Evolutionary conservation across 1,139 yeast genomes (phyloP), one percentile per base, ranked within the genome.

Genomic region (Taphrina flavorubra): DNA sequence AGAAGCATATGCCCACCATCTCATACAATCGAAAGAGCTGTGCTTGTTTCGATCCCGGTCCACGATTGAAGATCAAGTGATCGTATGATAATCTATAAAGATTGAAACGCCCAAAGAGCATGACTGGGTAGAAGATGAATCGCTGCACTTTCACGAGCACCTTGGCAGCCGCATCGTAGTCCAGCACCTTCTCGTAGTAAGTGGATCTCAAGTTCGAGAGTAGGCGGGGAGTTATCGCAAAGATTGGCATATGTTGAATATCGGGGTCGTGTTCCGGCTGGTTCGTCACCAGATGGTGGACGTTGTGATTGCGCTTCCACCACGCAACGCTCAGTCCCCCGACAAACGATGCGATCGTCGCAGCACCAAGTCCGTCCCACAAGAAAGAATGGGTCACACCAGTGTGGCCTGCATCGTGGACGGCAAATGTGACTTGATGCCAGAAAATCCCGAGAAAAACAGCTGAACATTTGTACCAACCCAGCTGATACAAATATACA

Each of bases 251-350:
- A 78, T 91, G 97, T 78, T 92, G 97, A 75, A 91, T 92, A 79
- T 91, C 97, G 0, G 97, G 97, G 75, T 92, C 97, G 76, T 91
- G 97, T 0, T 88, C 88, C 0, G 97, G 97, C 75, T 91, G 97
- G 77, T 91, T 91, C 16, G 97, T 89, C 68, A 91, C 83, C 69
- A 91, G 79, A 78, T 91, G 97, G 77, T 92, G 97, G 31, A 91
- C 96, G 76, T 91, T 91, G 78, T 91, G 97, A 77, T 89, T 91
- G 66, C 94, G 82, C 75, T 91, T 92, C 97, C 97, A 91, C 97
- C 97, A 91, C 1, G 97, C 96, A 49, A 90, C 77, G 66, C 96
- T 89, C 66, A 91, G 81, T 0, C 97, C 97, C n/a, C 97, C 97
- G 69, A 87, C 78, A 81, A 84, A 90, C 73, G 89, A 86, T 1